Base-by-base conservation (phyloP, 2,329 filamentous ascomycete species). In the Fusarium beomiforme region DNA sequence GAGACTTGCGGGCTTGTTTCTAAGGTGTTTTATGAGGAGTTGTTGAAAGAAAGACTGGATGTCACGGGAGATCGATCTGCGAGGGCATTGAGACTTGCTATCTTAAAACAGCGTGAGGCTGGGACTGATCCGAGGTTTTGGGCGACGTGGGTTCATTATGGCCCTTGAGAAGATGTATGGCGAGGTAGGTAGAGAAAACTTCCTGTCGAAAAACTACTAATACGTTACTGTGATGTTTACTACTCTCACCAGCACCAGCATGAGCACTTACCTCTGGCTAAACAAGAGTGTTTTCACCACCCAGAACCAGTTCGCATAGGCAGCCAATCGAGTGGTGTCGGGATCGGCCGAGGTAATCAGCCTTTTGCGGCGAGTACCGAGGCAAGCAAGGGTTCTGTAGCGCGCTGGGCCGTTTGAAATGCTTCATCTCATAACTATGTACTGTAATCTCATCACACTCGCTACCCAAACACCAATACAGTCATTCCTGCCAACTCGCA, bases 151-250 rank as follows among this genome's bases (percentile, higher is more conserved):
- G 39, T 56, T 8, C 39, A 56, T 12, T 47, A 47, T 3, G 39
- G 53, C 8, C 39, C 53, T 24, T 54, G 51, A 54, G 37, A 41
- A n/a, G 37, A n/a, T n/a, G n/a, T n/a, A n/a, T n/a, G n/a, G n/a
- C n/a, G n/a, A n/a, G n/a, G n/a, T n/a, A n/a, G n/a, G n/a, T n/a
- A n/a, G n/a, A n/a, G n/a, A n/a, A n/a, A n/a, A n/a, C n/a, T n/a
- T n/a, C n/a, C n/a, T n/a, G n/a, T n/a, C n/a, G n/a, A n/a, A n/a
- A n/a, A n/a, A n/a, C n/a, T n/a, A n/a, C n/a, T n/a, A n/a, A n/a
- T n/a, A n/a, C n/a, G n/a, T n/a, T n/a, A n/a, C n/a, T n/a, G n/a
- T n/a, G n/a, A n/a, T n/a, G n/a, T n/a, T n/a, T n/a, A n/a, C n/a
- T n/a, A n/a, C n/a, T n/a, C n/a, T n/a, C n/a, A n/a, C n/a, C n/a